These are phyloP conservation scores for Paecilomyces sp. DNA, from an alignment of 2,329 filamentous ascomycete species.

Conservation along the genomic window DNA sequence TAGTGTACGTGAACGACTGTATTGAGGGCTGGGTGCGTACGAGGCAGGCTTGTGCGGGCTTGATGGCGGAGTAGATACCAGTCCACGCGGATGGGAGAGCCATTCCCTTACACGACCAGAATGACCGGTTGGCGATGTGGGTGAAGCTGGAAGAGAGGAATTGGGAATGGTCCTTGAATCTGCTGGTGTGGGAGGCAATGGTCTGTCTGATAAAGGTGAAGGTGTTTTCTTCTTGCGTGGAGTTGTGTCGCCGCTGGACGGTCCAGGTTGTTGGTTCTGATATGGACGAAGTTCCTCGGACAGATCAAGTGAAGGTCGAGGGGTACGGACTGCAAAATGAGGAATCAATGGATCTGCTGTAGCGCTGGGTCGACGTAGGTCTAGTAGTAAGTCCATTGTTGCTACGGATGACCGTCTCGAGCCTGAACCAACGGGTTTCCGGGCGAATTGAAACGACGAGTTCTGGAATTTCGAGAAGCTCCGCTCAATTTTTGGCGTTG, in stretches of 20 bases:
- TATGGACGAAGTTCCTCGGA: background rate
- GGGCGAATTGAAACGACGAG: conserved; percentile 22
- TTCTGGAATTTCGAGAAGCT: conserved; percentile 14
- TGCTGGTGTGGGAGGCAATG: background rate
- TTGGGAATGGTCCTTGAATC: background rate
- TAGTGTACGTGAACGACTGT: conserved; percentile 20
- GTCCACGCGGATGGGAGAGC: background rate
- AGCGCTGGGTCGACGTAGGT: conserved; percentile 8
- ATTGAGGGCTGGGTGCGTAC: background rate
- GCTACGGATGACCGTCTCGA: conserved; percentile 19
- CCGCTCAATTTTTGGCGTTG: conserved; percentile 16
- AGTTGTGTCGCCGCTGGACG: background rate
- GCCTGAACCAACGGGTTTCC: conserved; percentile 31
- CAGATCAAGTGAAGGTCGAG: conserved; percentile 2
- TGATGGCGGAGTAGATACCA: conserved; percentile 3
- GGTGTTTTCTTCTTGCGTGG: background rate
- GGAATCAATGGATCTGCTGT: conserved; percentile 18
- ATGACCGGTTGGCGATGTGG: background rate
- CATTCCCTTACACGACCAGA: background rate
- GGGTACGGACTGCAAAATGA: conserved; percentile 20
- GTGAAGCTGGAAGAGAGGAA: background rate
- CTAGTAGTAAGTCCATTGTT: conserved; percentile 14
- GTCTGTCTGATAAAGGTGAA: background rate
- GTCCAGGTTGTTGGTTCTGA: background rate
- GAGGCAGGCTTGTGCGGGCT: background rate